phyloP scores from a whole-genome alignment of 129 eudicot genomes.

The Flaveria bidentis region DNA sequence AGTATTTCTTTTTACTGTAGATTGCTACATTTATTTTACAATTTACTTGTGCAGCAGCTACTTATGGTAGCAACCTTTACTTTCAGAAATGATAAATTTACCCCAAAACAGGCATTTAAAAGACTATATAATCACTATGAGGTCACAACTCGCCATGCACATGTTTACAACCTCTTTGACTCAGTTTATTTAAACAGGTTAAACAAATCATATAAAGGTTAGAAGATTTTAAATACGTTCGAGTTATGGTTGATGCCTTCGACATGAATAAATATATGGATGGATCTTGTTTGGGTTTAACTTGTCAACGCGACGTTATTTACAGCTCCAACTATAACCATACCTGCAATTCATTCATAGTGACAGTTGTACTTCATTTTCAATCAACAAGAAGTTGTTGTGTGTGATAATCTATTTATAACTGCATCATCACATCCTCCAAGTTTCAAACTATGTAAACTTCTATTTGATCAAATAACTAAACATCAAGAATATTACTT shows the following conservation, averaged over 20 bases:
- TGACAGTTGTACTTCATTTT: not conserved
- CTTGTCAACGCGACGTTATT: no score
- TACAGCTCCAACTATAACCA: no score
- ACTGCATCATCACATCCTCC: not conserved
- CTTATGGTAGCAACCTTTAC: not conserved
- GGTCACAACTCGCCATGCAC: slow-evolving; percentile 19
- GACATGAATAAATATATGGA: no score
- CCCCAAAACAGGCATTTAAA: not conserved
- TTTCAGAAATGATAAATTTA: not conserved
- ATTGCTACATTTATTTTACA: not conserved
- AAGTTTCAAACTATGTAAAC: not conserved
- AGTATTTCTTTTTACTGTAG: not conserved
- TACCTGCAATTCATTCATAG: no score
- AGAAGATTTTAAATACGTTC: no score
- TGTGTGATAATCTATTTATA: not conserved
- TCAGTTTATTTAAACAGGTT: no score
- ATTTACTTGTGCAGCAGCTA: not conserved
- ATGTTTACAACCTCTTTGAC: no score
- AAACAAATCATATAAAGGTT: no score
- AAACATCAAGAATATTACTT: not conserved
- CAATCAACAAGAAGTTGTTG: not conserved
- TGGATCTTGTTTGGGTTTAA: no score
- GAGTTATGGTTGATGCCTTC: no score
- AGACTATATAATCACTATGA: slow-evolving; percentile 10
- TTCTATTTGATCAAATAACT: not conserved